phyloP scores from a whole-genome alignment of 352 stramenopile genomes.

The Phytophthora foliorum region DNA sequence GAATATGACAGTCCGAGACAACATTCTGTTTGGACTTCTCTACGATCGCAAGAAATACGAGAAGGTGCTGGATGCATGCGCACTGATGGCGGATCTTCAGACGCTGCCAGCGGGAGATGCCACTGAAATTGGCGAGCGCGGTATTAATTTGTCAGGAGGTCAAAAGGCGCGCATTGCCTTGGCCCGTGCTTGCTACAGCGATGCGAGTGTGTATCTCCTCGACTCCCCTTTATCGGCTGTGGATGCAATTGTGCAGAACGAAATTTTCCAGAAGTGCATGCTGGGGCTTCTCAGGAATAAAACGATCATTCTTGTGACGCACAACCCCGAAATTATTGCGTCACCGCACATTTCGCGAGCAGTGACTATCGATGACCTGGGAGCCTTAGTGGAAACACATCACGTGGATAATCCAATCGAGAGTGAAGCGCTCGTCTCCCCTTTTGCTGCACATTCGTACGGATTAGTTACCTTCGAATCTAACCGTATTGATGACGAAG shows the following conservation, averaged over 20 bases:
- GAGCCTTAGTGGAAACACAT: conserved; percentile 30
- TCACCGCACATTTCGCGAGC: conserved; percentile 36
- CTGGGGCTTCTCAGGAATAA: conserved; percentile 57
- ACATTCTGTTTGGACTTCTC: conserved; percentile 94
- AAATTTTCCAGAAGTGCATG: conserved; percentile 83
- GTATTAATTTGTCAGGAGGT: conserved; percentile 68
- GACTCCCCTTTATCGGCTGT: conserved; percentile 59
- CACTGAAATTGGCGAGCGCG: conserved; percentile 75
- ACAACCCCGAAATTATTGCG: conserved; percentile 60
- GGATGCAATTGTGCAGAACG: conserved; percentile 71
- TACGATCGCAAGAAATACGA: conserved; percentile 68
- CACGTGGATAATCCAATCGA: conserved; percentile 13
- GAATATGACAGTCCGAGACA: conserved; percentile 77
- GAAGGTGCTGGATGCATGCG: conserved; percentile 68
- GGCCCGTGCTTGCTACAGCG: conserved; percentile 69
- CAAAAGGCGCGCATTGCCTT: conserved; percentile 72
- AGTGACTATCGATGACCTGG: conserved; percentile 38
- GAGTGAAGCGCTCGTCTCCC: conserved; percentile 19
- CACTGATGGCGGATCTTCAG: conserved; percentile 73
- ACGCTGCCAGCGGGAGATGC: conserved; percentile 76
- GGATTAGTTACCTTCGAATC: conserved; percentile 8
- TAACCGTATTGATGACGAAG: neutral
- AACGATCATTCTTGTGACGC: conserved; percentile 66
- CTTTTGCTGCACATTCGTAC: conserved; percentile 29
- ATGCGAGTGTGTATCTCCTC: conserved; percentile 55